phyloP scores from a whole-genome alignment of 208 protist species.

The Leishmania guyanensis region DNA sequence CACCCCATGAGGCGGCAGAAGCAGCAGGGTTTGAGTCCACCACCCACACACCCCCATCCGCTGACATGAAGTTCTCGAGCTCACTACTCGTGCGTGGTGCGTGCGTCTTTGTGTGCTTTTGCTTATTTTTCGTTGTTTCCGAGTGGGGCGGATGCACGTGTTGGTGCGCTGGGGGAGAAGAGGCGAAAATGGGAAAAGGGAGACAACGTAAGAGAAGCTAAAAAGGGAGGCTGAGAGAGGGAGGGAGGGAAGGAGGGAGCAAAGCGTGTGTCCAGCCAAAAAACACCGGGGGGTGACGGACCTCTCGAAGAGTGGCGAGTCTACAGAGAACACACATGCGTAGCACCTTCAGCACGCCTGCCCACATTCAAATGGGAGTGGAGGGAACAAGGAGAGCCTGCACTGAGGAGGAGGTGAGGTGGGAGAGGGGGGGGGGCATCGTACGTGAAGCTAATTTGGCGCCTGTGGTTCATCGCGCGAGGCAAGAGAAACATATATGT shows the following conservation, averaged over 20 bases:
- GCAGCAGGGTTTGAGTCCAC: neutral
- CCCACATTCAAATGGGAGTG: no score
- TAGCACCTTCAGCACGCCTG: no score
- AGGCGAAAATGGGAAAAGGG: neutral
- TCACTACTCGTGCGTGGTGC: neutral
- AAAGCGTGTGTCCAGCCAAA: no score
- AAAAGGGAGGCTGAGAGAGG: neutral
- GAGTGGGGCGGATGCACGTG: neutral
- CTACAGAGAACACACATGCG: no score
- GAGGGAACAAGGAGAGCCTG: no score
- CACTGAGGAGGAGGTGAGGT: neutral
- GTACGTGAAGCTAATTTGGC: neutral
- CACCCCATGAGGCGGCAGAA: neutral
- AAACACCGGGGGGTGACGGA: no score
- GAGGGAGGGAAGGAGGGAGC: neutral
- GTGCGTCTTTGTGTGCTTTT: neutral
- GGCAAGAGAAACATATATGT: neutral
- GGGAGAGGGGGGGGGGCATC: neutral
- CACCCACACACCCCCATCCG: neutral
- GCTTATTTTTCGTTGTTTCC: neutral
- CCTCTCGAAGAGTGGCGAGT: no score
- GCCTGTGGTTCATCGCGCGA: neutral
- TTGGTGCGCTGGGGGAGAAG: neutral
- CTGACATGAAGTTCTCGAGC: neutral
- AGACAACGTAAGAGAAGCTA: neutral